phyloP scores from a whole-genome alignment of 306 rosid genomes.

The Cucumis cinereus region DNA sequence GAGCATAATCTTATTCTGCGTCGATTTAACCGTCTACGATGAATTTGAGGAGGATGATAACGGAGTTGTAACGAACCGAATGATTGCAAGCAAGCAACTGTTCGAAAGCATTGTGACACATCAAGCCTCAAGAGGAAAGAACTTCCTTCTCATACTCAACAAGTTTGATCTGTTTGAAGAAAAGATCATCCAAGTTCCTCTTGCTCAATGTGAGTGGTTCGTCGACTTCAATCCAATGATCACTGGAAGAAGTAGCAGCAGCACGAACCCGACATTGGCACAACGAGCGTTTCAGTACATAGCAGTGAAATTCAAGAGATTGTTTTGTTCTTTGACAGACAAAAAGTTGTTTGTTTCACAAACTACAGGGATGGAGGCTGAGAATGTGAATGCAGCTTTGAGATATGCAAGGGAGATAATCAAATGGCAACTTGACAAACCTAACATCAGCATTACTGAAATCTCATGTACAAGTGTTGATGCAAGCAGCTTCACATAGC shows the following conservation, averaged over 20 bases:
- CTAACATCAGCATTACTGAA: constrained; percentile 17
- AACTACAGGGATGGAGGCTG: constrained; percentile 44
- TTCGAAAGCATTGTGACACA: constrained; percentile 44
- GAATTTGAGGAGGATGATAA: constrained; percentile 27
- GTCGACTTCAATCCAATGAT: constrained; percentile 42
- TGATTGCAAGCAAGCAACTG: constrained; percentile 48
- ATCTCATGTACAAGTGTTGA: constrained; percentile 32
- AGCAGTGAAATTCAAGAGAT: constrained; percentile 56
- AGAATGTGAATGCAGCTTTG: constrained; percentile 52
- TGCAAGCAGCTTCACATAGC: constrained; percentile 23
- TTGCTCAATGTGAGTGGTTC: constrained; percentile 60
- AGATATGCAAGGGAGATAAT: constrained; percentile 59
- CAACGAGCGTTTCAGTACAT: constrained; percentile 50
- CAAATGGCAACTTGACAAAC: constrained; percentile 30
- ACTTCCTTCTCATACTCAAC: constrained; percentile 52
- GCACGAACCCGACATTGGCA: constrained; percentile 33
- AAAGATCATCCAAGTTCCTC: constrained; percentile 39
- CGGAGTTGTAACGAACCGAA: constrained; percentile 45
- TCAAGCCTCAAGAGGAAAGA: constrained; percentile 25
- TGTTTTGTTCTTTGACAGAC: constrained; percentile 30
- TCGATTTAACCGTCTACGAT: constrained; percentile 52
- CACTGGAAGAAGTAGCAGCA: constrained; percentile 12
- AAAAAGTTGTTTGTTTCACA: constrained; percentile 52
- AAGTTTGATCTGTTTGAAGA: constrained; percentile 55
- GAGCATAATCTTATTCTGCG: constrained; percentile 39